Percentiles rank a stretch among this genome's conserved stretches.
These are phyloP conservation scores for Sergeia podlipaevii DNA, from an alignment of 208 protist genomes.

Conservation along the genomic window DNA sequence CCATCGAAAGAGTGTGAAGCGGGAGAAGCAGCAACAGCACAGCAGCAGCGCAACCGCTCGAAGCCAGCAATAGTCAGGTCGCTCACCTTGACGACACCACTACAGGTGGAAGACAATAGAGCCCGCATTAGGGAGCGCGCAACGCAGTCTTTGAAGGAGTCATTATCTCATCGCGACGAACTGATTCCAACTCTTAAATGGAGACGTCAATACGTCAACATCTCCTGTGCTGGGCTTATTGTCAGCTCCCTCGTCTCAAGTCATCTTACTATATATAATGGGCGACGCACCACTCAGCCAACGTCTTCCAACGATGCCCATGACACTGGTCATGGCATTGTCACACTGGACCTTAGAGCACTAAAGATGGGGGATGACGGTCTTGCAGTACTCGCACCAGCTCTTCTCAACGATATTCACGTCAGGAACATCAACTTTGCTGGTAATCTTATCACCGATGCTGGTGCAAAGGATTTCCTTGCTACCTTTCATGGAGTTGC, in stretches of 20 bases:
- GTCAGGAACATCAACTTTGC: conserved; percentile 35
- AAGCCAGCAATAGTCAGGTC: too few species aligned
- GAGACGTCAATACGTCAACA: conserved; percentile 47
- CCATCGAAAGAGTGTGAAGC: too few species aligned
- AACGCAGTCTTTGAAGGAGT: conserved; percentile 34
- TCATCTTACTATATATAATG: background rate
- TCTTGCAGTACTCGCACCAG: conserved; percentile 32
- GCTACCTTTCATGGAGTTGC: conserved; percentile 5
- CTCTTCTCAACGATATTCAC: conserved; percentile 28
- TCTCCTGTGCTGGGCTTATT: conserved; percentile 27
- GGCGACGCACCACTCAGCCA: background rate
- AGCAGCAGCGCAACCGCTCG: too few species aligned
- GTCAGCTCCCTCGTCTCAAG: conserved; percentile 9
- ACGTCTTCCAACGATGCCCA: too few species aligned
- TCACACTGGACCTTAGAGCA: conserved; percentile 56
- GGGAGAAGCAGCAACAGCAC: too few species aligned
- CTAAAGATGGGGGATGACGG: conserved; percentile 54
- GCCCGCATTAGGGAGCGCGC: conserved; percentile 28
- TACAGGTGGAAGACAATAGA: conserved; percentile 29
- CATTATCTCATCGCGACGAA: conserved; percentile 18
- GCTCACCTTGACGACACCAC: too few species aligned
- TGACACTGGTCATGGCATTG: conserved; percentile 16
- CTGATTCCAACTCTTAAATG: conserved; percentile 44
- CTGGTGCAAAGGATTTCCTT: conserved; percentile 24
- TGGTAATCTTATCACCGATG: conserved; percentile 57